These are phyloP conservation scores for Sugiyamaella japonica DNA, from an alignment of 1,139 yeast genomes.

Conservation along the genomic window DNA sequence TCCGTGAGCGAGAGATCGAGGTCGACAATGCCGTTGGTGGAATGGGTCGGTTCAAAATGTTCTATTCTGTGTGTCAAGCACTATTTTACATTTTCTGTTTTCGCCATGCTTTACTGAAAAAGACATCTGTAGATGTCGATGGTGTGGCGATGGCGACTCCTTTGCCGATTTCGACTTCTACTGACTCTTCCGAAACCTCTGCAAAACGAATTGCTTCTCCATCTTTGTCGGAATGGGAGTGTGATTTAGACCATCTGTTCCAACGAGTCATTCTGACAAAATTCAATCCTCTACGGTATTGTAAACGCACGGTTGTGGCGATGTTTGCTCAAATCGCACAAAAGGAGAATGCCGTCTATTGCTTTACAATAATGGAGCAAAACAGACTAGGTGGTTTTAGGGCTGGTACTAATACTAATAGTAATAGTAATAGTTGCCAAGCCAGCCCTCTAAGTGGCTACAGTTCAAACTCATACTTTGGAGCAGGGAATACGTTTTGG, in stretches of 20 bases:
- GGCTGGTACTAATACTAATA: slow-evolving; percentile 7
- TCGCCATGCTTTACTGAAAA: slow-evolving; percentile 63
- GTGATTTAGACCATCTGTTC: slow-evolving; percentile 78
- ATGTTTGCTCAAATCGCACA: slow-evolving; percentile 95
- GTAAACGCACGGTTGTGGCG: slow-evolving; percentile 89
- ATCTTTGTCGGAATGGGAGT: slow-evolving; percentile 61
- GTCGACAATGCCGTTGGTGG: slow-evolving; percentile 49
- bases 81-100: slow-evolving; percentile 89
- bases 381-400: slow-evolving; percentile 66
- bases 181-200: slow-evolving; percentile 20
- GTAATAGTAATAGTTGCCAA: neutral
- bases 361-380: slow-evolving; percentile 89
- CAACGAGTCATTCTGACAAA: slow-evolving; percentile 83
- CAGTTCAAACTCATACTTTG: slow-evolving; percentile 22
- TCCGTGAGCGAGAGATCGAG: slow-evolving; percentile 79
- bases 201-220: slow-evolving; percentile 11
- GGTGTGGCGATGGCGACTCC: slow-evolving; percentile 30
- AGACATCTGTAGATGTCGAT: slow-evolving; percentile 28
- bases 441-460: slow-evolving; percentile 15
- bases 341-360: slow-evolving; percentile 84
- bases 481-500: slow-evolving; percentile 31
- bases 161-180: neutral
- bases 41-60: slow-evolving; percentile 66
- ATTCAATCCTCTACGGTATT: slow-evolving; percentile 89
- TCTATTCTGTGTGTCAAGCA: slow-evolving; percentile 93